Base-by-base conservation (phyloP, 2,329 filamentous ascomycete species). In the Periconia sp. region DNA sequence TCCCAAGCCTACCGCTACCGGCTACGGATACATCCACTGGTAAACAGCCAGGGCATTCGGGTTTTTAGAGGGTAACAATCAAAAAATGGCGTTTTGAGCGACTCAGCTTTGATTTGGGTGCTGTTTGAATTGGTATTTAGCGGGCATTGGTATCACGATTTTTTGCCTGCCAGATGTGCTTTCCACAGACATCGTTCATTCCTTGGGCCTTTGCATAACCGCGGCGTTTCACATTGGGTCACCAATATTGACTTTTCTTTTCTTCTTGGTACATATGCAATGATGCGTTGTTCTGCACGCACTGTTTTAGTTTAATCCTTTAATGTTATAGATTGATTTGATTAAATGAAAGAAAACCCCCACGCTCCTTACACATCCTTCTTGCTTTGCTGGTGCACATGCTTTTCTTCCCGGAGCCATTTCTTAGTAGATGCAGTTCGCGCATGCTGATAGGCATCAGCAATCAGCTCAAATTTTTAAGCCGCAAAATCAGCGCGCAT, bases 161-260 rank as follows among this genome's bases (percentile, higher is more conserved):
- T 30, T 59, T 51, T 51, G 13, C 17, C 52, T 51, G 6, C 52
- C 11, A 17, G 42, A 33, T 44, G 49, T 31, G 27, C 41, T 49
- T 44, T 18, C 20, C 48, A 60, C 55, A 54, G 44, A 54, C 52
- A 52, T 50, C 48, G 42, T 57, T 27, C 58, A 62, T 46, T 59
- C 60, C 45, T 59, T 58, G 45, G 54, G 49, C 43, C 54, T 47
- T 60, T 60, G 64, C 64, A 65, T 64, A 62, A 61, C 58, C 55
- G 37, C 43, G 63, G 65, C 57, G 62, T 63, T 62, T 23, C 10
- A n/a, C 15, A n/a, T 7, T n/a, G 41, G 41, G 33, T 37, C 15
- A 37, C 11, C 33, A 13, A 37, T 33, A 13, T 37, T 37, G n/a
- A n/a, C n/a, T 37, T 37, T n/a, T 6, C 33, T 37, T 5, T 6